Conservation (phyloP, 345 rosid species). For the Ceriops decandra region DNA sequence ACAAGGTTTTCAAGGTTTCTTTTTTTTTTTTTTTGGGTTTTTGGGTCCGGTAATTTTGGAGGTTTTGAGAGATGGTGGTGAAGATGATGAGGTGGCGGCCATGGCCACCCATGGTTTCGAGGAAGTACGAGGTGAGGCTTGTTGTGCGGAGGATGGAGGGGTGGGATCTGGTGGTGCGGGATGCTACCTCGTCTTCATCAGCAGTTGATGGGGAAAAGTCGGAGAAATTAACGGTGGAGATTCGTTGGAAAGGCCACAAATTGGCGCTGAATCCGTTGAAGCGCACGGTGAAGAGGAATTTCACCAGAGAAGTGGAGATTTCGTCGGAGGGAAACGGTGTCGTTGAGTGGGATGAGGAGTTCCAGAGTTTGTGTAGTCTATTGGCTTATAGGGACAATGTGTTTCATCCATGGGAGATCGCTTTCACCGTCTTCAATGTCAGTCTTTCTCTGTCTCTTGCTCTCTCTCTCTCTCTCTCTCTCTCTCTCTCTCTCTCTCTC, state of each 20-base stretch:
- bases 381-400: constrained; percentile 65
- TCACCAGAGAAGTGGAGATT: constrained; percentile 58
- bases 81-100: constrained; percentile 99
- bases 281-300: constrained; percentile 76
- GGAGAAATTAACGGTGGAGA: constrained; percentile 65
- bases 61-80: constrained; percentile 59
- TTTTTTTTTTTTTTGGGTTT: neutral
- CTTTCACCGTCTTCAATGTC: constrained; percentile 80
- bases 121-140: constrained; percentile 71
- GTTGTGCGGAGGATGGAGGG: constrained; percentile 68
- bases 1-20: too few relatives aligned
- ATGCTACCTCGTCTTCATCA: constrained; percentile 1
- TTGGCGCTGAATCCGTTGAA: constrained; percentile 67
- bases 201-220: constrained; percentile 19
- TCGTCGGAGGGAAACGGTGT: constrained; percentile 35
- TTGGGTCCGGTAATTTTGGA: neutral
- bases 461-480: neutral
- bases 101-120: constrained; percentile 75
- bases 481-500: neutral
- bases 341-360: constrained; percentile 85
- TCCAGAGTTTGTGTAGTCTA: constrained; percentile 61
- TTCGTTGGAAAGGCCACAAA: constrained; percentile 97
- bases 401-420: constrained; percentile 94
- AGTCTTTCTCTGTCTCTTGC: constrained; percentile 20
- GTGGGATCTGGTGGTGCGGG: constrained; percentile 60